Base-by-base conservation (phyloP, 2,329 filamentous ascomycete genomes). In the Monilinia fructicola region DNA sequence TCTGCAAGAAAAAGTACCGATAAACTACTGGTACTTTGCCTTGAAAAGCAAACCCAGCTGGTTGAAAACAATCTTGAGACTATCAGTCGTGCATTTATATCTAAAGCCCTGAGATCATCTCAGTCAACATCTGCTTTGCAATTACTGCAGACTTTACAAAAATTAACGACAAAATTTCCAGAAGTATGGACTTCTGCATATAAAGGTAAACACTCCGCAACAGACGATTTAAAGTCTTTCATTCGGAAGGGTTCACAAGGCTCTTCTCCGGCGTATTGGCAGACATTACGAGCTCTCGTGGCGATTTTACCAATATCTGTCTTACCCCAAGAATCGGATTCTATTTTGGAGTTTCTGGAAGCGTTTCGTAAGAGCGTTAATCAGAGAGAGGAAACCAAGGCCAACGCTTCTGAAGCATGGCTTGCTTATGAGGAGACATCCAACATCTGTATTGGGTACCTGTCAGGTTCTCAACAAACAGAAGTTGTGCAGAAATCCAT, bases 161-260 rank as follows among this genome's bases (percentile, higher is more conserved):
- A 82, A 14, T 78, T 97, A 64, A 94, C 93, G 0, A 78, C 80
- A 40, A 76, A 77, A 16, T 83, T 88, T 59, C 88, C 92, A 0
- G 83, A 87, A 21, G 81, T 93, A 12, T 99, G 95, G 95, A 89
- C 87, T 1, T 81, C 84, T 77, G 67, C 82, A 78, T 68, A 85
- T 4, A 79, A 76, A 18, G 79, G 80, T n/a, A 85, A 86, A 70
- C 85, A 83, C 66, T 78, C 84, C 1, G 81, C 85, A 0, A 71
- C 85, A 1, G 79, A 80, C 4, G 79, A 89, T 28, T 78, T 99
- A 4, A 84, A 85, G 60, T 81, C 87, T 11, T 95, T 96, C 71
- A 80, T 98, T 9, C 88, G 90, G 69, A 91, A 88, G 73, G 94
- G 95, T 3, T 96, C 94, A 0, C 91, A 97, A 74, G 86, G 87